Evolutionary conservation across 2,329 filamentous ascomycete genomes (phyloP).

Genomic region (Nothomitra cinnamomea): DNA sequence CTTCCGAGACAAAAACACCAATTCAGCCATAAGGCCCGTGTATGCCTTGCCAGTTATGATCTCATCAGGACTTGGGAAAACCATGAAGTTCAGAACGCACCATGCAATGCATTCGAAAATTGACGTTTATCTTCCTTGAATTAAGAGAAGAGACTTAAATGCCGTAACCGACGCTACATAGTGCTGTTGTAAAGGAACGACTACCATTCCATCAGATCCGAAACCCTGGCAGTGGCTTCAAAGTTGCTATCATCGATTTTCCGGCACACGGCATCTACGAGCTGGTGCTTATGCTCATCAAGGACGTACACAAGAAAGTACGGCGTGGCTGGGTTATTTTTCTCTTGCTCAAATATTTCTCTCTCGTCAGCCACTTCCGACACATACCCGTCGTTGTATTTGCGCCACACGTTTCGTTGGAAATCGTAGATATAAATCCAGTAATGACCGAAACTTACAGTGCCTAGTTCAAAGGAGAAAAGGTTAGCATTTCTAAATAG

Average conservation of each 20-base stretch:
- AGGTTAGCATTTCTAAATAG: not conserved
- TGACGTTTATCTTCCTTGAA: not conserved
- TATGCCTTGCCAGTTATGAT: not conserved
- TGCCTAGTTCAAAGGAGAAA: constrained; percentile 20
- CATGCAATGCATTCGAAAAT: not conserved
- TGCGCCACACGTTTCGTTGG: constrained; percentile 62
- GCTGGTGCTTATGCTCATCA: constrained; percentile 41
- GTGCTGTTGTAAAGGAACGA: too few relatives aligned
- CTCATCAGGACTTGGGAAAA: not conserved
- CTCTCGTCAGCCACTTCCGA: constrained; percentile 45
- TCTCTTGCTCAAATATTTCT: constrained; percentile 51
- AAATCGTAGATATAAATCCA: constrained; percentile 96
- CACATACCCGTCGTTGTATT: constrained; percentile 83
- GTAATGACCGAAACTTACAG: constrained; percentile 66
- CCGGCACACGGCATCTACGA: constrained; percentile 40
- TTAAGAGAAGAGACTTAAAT: not conserved
- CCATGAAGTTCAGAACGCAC: not conserved
- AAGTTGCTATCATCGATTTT: constrained; percentile 16
- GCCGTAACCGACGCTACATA: too few relatives aligned
- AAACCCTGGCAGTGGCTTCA: not conserved
- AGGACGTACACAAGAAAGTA: constrained; percentile 75
- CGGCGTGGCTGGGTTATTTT: constrained; percentile 49
- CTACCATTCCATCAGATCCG: not conserved
- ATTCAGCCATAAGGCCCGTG: not conserved
- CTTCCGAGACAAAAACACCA: not conserved